Evolutionary conservation across 2,329 filamentous ascomycete species (phyloP).

Genomic region (Peltaster fructicola): DNA sequence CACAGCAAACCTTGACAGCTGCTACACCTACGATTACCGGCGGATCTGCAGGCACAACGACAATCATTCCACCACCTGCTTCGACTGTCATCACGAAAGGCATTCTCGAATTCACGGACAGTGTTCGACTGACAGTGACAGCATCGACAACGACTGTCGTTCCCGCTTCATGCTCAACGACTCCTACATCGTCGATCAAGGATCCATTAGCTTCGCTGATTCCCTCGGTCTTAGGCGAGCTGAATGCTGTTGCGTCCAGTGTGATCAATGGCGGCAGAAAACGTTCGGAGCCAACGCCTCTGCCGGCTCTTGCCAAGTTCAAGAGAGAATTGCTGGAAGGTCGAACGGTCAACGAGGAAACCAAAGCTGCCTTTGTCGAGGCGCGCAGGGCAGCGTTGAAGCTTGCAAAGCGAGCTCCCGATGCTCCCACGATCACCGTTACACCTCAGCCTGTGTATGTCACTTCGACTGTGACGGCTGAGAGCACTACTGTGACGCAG

Average conservation of each 20-base stretch:
- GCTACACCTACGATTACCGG: constrained; percentile 7
- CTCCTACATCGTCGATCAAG: constrained; percentile 3
- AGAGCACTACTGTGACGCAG: constrained; percentile 9
- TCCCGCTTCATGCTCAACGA: constrained; percentile 5
- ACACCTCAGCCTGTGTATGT: constrained; percentile 14
- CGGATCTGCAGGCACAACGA: constrained; percentile 5
- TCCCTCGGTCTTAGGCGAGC: constrained; percentile 10
- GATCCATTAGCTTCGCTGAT: constrained; percentile 15
- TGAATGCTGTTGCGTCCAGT: constrained; percentile 4
- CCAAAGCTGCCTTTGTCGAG: constrained; percentile 8
- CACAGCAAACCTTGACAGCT: constrained; percentile 18
- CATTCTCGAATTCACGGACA: constrained; percentile 13
- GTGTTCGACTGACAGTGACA: no score
- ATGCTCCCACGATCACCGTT: constrained; percentile 18
- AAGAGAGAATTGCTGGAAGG: constrained; percentile 10
- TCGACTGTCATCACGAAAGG: constrained; percentile 9
- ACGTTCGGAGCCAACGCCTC: neutral
- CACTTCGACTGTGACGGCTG: constrained; percentile 8
- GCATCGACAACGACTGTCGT: constrained; percentile 7
- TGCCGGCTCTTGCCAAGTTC: constrained; percentile 4
- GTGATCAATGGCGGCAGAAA: constrained; percentile 2
- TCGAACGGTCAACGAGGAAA: constrained; percentile 6
- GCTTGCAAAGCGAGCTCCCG: constrained; percentile 19
- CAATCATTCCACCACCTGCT: constrained; percentile 7
- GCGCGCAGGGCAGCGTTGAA: constrained; percentile 9